Base-by-base conservation (phyloP, 1,139 yeast genomes). In the Zygosaccharomyces pseudobailii region DNA sequence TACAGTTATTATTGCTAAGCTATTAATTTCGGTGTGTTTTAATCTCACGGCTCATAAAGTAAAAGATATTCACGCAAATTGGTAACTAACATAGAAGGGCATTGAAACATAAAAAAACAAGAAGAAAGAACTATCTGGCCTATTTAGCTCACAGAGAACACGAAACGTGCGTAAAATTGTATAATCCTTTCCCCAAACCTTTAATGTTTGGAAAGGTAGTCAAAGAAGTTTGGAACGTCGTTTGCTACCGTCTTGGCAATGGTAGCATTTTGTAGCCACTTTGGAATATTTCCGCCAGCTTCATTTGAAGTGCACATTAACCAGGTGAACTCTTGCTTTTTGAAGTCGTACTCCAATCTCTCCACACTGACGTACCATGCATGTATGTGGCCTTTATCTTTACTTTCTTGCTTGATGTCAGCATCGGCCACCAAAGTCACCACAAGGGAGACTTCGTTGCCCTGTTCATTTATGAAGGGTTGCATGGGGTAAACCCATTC, bases 201-300 rank as follows among this genome's bases (percentile, higher is more conserved):
- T 22, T 20, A 38, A n/a, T 33, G 33, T 34, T 40, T 43, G 13
- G 45, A 47, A 17, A 66, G 20, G 82, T 84, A 83, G 22, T 72
- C 66, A 47, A 81, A 62, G 55, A 81, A 81, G 40, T 74, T 71
- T 0, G 88, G 87, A 1, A 84, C 88, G 58, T 84, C 94, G 46
- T 77, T 75, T 1, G 83, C 79, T 32, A 84, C 77, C 9, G 80
- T 82, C 19, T 73, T 71, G 2, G 80, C 75, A 46, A 84, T 74
- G 40, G 78, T 70, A 47, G 73, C 61, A 52, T 78, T 76, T 48
- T 82, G 84, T 21, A 84, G 48, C 79, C 83, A 82, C 37, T 74
- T 68, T 0, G 92, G 92, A 3, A 84, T 72, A 47, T 63, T 68
- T 0, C 94, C 94, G 23, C 84, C 80, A 1, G 89, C 83, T 48